Conservation (phyloP, 345 rosid species). For the Odontarrhena argentea region DNA sequence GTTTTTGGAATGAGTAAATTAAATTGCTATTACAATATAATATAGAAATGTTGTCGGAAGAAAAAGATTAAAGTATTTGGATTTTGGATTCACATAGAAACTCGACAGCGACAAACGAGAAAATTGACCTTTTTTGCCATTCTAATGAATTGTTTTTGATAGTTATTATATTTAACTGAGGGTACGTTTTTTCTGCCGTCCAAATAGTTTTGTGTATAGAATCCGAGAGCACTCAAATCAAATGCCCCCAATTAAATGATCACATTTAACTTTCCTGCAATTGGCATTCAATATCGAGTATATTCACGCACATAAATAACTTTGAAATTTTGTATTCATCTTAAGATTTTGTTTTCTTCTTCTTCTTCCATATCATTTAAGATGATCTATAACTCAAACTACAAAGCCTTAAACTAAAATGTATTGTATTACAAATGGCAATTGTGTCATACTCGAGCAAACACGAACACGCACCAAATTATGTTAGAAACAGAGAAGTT, state of each 20-base stretch:
- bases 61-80: slow-evolving; percentile 19
- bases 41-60: slow-evolving; percentile 25
- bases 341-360: too few relatives aligned
- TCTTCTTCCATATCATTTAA: too few relatives aligned
- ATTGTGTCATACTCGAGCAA: too few relatives aligned
- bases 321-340: too few relatives aligned
- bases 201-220: slow-evolving; percentile 14
- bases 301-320: too few relatives aligned
- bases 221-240: not conserved
- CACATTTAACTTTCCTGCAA: not conserved
- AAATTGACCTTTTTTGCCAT: slow-evolving; percentile 31
- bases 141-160: slow-evolving; percentile 8
- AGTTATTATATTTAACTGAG: not conserved
- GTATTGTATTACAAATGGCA: too few relatives aligned
- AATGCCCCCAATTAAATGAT: slow-evolving; percentile 2
- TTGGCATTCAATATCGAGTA: not conserved
- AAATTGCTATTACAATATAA: not conserved
- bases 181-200: slow-evolving; percentile 25
- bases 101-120: slow-evolving; percentile 41
- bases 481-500: too few relatives aligned
- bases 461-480: too few relatives aligned
- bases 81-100: slow-evolving; percentile 32
- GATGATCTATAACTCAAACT: too few relatives aligned
- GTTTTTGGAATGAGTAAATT: slow-evolving; percentile 26
- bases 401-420: too few relatives aligned